Conservation (phyloP, 352 stramenopile genomes). For the Pythium rhizo-oryzae region DNA sequence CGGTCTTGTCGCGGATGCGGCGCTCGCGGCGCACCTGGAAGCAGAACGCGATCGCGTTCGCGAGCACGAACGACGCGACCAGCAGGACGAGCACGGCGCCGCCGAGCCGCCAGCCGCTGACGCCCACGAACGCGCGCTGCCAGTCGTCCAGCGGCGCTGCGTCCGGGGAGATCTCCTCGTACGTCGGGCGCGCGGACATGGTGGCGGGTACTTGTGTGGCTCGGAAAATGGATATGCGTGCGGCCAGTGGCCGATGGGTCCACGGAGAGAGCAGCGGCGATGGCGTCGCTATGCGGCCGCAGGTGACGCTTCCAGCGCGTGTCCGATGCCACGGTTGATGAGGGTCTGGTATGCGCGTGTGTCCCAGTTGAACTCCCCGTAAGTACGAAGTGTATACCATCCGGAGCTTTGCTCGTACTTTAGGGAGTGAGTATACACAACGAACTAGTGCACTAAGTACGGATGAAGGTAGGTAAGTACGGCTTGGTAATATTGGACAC, state of each 20-base stretch:
- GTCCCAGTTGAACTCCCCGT: constrained; percentile 3
- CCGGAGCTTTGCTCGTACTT: background rate
- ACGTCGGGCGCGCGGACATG: too few relatives aligned
- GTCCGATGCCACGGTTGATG: constrained; percentile 21
- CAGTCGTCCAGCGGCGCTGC: constrained; percentile 10
- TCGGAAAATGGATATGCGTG: too few relatives aligned
- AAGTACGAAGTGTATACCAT: constrained; percentile 1
- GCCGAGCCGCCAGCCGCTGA: constrained; percentile 33
- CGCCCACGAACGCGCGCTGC: constrained; percentile 16
- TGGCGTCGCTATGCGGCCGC: background rate
- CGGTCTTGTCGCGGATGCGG: constrained; percentile 66
- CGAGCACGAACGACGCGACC: constrained; percentile 50
- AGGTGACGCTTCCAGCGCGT: constrained; percentile 7
- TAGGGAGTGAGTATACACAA: too few relatives aligned
- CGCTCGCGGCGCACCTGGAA: constrained; percentile 62
- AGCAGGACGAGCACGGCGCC: constrained; percentile 38
- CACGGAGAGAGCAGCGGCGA: too few relatives aligned
- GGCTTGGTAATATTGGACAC: background rate
- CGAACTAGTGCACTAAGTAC: background rate
- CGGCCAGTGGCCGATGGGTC: too few relatives aligned
- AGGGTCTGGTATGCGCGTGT: background rate
- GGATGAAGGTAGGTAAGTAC: background rate
- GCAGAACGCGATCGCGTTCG: constrained; percentile 67
- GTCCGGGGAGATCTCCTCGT: too few relatives aligned
- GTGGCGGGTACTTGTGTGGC: too few relatives aligned